Percentiles rank a stretch among this genome's conserved stretches.
phyloP scores from a whole-genome alignment of 257 asterid species.

The Phtheirospermum japonicum region DNA sequence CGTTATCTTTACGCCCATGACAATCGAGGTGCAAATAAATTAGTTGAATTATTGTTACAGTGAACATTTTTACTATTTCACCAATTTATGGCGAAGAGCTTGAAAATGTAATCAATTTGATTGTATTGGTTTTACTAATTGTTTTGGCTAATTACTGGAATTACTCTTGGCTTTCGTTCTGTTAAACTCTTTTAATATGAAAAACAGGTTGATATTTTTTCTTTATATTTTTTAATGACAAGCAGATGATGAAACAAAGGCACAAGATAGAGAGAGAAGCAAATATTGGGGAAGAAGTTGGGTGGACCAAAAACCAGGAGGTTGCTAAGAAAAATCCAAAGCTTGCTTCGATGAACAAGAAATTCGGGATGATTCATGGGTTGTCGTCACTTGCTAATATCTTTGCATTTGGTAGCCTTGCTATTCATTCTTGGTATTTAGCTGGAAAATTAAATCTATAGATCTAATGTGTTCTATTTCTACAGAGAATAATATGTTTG shows the following conservation, averaged over 20 bases:
- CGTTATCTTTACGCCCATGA: constrained; percentile 86
- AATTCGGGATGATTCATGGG: constrained; percentile 96
- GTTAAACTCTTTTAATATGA: constrained; percentile 11
- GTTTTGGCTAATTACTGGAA: constrained; percentile 12
- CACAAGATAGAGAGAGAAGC: constrained; percentile 92
- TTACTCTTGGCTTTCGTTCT: neutral
- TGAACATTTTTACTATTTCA: too few species aligned
- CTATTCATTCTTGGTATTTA: constrained; percentile 93
- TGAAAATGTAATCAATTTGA: neutral
- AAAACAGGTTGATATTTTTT: constrained; percentile 17
- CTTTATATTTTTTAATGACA: constrained; percentile 22
- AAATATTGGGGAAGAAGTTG: constrained; percentile 87
- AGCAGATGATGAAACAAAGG: constrained; percentile 96
- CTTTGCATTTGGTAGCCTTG: constrained; percentile 83
- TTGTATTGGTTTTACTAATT: constrained; percentile 5
- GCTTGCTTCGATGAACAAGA: constrained; percentile 96
- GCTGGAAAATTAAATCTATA: constrained; percentile 75
- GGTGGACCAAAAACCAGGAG: constrained; percentile 85
- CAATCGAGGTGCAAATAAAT: constrained; percentile 63
- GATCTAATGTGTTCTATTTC: constrained; percentile 26
- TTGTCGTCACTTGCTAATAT: constrained; percentile 94
- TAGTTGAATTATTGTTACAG: too few species aligned
- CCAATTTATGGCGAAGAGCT: too few species aligned
- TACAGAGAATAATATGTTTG: constrained; percentile 17
- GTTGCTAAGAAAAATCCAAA: constrained; percentile 83